phyloP scores from a whole-genome alignment of 1,284 basidiomycete genomes.

The Cystobasidiaceae sp. region DNA sequence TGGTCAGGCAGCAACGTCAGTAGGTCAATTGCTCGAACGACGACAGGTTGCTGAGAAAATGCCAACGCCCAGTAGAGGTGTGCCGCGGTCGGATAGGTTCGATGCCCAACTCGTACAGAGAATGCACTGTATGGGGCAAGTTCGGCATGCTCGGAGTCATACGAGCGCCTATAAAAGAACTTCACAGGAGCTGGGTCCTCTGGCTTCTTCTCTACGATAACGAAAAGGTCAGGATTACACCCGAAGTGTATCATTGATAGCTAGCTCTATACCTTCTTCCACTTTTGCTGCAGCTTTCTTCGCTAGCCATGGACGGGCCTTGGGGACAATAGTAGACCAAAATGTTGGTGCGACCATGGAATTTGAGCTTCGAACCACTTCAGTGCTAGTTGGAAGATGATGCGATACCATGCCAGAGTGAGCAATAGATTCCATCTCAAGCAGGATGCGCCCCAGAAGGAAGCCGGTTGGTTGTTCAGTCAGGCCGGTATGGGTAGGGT shows the following conservation, averaged over 20 bases:
- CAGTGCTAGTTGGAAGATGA: no score
- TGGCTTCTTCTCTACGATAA: neutral
- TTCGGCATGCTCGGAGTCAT: neutral
- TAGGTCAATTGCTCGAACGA: neutral
- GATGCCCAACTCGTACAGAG: neutral
- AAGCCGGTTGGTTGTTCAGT: no score
- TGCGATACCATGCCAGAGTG: no score
- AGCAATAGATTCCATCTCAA: no score
- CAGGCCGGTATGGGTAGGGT: no score
- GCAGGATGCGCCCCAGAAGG: no score
- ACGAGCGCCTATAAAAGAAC: slow-evolving; percentile 9
- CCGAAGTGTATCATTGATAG: no score
- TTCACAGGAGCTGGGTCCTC: neutral
- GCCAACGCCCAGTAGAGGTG: slow-evolving; percentile 3
- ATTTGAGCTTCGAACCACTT: neutral
- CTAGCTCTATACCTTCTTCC: neutral
- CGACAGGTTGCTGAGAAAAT: neutral
- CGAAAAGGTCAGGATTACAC: no score
- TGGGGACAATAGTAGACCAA: neutral
- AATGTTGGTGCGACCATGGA: neutral
- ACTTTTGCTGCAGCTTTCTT: neutral
- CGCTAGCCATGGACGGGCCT: neutral
- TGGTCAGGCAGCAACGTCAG: neutral
- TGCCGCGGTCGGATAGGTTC: neutral
- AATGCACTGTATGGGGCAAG: neutral